Evolutionary conservation across 768 basidiomycete species (phyloP).

Genomic region (Stropharia rugosoannulata): DNA sequence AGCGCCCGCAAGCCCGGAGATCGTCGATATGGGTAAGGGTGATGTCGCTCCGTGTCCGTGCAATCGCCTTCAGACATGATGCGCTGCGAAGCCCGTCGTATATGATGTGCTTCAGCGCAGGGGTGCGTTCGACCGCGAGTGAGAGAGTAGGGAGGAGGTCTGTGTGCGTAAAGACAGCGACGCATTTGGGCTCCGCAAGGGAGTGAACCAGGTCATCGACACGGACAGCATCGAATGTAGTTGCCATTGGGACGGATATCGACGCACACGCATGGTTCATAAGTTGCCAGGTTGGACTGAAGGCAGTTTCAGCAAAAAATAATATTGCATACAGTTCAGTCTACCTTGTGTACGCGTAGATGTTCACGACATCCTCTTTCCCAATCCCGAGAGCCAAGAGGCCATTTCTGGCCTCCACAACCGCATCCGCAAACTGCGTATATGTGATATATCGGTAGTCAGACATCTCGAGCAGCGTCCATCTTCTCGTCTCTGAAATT

Average conservation of each 20-base stretch:
- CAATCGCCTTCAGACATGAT: constrained; percentile 49
- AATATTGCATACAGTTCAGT: neutral
- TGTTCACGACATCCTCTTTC: constrained; percentile 71
- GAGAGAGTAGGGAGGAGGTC: constrained; percentile 73
- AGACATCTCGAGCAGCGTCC: constrained; percentile 84
- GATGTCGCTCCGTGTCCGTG: constrained; percentile 44
- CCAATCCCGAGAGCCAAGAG: constrained; percentile 60
- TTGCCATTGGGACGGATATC: constrained; percentile 75
- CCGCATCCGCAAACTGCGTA: constrained; percentile 54
- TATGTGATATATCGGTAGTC: constrained; percentile 75
- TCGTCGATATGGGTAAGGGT: constrained; percentile 62
- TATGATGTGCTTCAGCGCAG: constrained; percentile 66
- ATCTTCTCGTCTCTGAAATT: constrained; percentile 75
- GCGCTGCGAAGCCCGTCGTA: constrained; percentile 69
- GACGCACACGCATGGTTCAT: constrained; percentile 71
- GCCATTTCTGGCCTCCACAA: constrained; percentile 59
- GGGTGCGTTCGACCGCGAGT: constrained; percentile 64
- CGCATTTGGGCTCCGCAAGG: constrained; percentile 69
- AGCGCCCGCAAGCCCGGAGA: constrained; percentile 55
- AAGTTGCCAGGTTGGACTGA: constrained; percentile 77
- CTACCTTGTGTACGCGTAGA: constrained; percentile 78
- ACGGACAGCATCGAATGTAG: constrained; percentile 90
- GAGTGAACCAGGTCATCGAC: constrained; percentile 79
- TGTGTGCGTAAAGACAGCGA: constrained; percentile 81
- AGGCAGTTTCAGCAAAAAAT: neutral